Percentiles rank a stretch among this genome's conserved stretches.
Evolutionary conservation across 164 flowering plant species (phyloP).

Genomic region (Aristolochia fimbriata): DNA sequence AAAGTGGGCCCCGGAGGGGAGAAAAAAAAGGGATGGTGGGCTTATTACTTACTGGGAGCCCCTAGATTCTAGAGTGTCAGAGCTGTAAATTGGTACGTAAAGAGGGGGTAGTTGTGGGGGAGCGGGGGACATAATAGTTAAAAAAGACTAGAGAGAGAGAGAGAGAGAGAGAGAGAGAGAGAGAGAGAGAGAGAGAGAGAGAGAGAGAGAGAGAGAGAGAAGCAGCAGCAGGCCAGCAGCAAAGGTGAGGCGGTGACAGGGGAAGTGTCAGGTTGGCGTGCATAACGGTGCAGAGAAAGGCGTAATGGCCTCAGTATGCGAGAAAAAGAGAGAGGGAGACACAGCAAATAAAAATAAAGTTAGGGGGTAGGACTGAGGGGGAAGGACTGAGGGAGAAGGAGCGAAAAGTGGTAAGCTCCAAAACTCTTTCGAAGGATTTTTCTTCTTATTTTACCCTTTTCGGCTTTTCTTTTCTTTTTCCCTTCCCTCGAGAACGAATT

Average conservation of each 20-base stretch:
- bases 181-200: too few species aligned
- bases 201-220: too few species aligned
- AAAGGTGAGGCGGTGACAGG: constrained; percentile 11
- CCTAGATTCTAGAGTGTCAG: neutral
- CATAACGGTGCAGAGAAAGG: constrained; percentile 13
- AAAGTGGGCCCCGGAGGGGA: neutral
- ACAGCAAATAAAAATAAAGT: neutral
- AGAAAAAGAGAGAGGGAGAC: constrained; percentile 7
- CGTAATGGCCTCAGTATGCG: constrained; percentile 1
- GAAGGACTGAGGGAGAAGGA: neutral
- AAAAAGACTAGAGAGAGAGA: too few species aligned
- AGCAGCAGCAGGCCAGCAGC: too few species aligned
- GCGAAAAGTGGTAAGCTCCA: neutral
- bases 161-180: too few species aligned
- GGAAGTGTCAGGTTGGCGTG: constrained; percentile 17
- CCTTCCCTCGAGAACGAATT: neutral
- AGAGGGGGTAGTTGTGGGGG: too few species aligned
- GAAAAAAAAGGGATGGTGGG: neutral
- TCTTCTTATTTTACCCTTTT: neutral
- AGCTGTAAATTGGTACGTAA: too few species aligned
- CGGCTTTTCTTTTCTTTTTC: neutral
- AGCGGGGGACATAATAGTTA: neutral
- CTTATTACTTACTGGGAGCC: neutral
- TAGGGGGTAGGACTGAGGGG: neutral
- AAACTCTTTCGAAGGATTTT: neutral